Evolutionary conservation across 176 grass and related monocot species (phyloP).

Genomic region (Eragrostis curvula): DNA sequence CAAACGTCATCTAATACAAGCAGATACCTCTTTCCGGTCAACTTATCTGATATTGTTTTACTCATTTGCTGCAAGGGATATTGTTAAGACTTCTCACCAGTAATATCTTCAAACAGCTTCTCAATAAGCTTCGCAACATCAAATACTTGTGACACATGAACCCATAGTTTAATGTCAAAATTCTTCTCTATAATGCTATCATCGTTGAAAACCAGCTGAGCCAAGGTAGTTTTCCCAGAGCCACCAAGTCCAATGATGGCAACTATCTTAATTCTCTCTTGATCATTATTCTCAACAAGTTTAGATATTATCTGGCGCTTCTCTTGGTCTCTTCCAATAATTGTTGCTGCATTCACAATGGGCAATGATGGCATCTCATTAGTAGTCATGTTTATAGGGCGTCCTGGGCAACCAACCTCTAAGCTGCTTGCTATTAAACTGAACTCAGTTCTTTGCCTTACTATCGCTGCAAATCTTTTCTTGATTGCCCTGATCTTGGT

Average conservation of each 20-base stretch:
- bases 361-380: background rate
- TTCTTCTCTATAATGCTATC: too few relatives aligned
- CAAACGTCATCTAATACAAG: constrained; percentile 55
- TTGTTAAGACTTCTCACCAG: background rate
- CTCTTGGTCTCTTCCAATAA: too few relatives aligned
- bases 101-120: background rate
- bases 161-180: background rate
- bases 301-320: too few relatives aligned
- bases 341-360: background rate
- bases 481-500: background rate
- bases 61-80: background rate
- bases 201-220: too few relatives aligned
- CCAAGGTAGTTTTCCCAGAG: too few relatives aligned
- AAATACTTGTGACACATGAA: constrained; percentile 40
- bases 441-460: background rate
- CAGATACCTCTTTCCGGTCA: constrained; percentile 22
- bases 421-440: background rate
- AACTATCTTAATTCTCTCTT: too few relatives aligned
- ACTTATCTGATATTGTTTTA: background rate
- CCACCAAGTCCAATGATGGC: too few relatives aligned
- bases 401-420: background rate
- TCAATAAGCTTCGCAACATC: constrained; percentile 14
- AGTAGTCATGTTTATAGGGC: background rate
- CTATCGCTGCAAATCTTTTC: background rate
- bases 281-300: too few relatives aligned